These are phyloP conservation scores for Priceomyces fermenticarens DNA, from an alignment of 805 yeast genomes.

Conservation along the genomic window DNA sequence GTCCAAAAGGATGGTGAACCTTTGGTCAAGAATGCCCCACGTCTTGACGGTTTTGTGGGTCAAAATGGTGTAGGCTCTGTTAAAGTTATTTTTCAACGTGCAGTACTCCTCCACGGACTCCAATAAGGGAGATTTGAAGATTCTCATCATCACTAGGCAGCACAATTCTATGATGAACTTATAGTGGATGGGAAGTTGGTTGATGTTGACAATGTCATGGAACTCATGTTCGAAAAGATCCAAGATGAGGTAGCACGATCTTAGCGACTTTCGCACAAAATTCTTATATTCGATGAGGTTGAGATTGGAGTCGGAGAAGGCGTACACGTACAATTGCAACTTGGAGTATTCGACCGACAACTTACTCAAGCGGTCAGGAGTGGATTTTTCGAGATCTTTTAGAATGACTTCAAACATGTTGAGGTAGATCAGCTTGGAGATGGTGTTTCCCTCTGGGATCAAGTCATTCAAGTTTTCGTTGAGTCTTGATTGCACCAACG, in stretches of 20 bases:
- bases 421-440: slow-evolving; percentile 34
- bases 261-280: slow-evolving; percentile 23
- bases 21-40: slow-evolving; percentile 23
- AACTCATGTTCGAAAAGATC: slow-evolving; percentile 18
- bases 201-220: slow-evolving; percentile 16
- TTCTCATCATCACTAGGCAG: slow-evolving; percentile 26
- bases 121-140: slow-evolving; percentile 30
- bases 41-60: slow-evolving; percentile 11
- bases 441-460: slow-evolving; percentile 18
- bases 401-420: slow-evolving; percentile 43
- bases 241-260: slow-evolving; percentile 27
- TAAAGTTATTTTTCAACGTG: slow-evolving; percentile 21
- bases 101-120: slow-evolving; percentile 22
- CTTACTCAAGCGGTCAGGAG: slow-evolving; percentile 21
- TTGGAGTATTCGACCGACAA: slow-evolving; percentile 35
- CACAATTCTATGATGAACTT: slow-evolving; percentile 36
- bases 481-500: slow-evolving; percentile 37
- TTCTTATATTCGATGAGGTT: slow-evolving; percentile 24
- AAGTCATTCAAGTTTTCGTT: slow-evolving; percentile 37
- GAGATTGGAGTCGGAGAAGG: slow-evolving; percentile 26
- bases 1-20: slow-evolving; percentile 19
- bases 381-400: slow-evolving; percentile 20
- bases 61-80: slow-evolving; percentile 16
- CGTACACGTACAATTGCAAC: slow-evolving; percentile 35
- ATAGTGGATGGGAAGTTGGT: slow-evolving; percentile 39